Evolutionary conservation across 2,329 filamentous ascomycete species (phyloP).

Genomic region (Paracoccidioides lutzii): DNA sequence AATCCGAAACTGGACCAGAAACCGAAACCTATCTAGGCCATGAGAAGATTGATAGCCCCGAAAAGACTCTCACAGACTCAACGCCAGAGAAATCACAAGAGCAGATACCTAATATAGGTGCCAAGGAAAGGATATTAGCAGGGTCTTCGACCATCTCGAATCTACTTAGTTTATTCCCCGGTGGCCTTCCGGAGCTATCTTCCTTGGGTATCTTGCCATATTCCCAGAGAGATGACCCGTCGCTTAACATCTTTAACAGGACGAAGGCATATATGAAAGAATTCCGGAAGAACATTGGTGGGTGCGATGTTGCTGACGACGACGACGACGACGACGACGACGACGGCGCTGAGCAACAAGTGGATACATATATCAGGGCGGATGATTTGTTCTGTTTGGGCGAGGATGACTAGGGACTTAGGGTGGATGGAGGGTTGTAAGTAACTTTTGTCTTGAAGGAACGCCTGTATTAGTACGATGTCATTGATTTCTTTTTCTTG

Average conservation of each 20-base stretch:
- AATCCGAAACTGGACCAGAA: neutral
- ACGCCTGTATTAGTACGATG: neutral
- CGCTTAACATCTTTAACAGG: conserved; percentile 23
- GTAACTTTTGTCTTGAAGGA: neutral
- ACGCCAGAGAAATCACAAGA: neutral
- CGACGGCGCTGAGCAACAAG: conserved; percentile 21
- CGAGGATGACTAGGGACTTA: conserved; percentile 12
- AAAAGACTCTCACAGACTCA: conserved; percentile 8
- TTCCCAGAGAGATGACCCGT: conserved; percentile 30
- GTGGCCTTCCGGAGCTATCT: conserved; percentile 35
- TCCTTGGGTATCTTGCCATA: conserved; percentile 50
- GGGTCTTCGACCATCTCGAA: conserved; percentile 35
- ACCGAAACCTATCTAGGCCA: neutral
- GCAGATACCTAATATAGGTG: neutral
- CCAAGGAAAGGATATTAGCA: conserved; percentile 18
- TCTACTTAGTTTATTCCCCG: conserved; percentile 36
- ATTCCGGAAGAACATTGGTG: conserved; percentile 56
- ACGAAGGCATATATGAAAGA: conserved; percentile 42
- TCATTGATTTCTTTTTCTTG: neutral
- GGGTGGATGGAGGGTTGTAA: neutral
- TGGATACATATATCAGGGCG: conserved; percentile 27
- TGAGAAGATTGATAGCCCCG: conserved; percentile 10
- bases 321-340: too few relatives aligned
- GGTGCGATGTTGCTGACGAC: conserved; percentile 37
- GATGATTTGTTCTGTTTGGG: conserved; percentile 54